phyloP scores from a whole-genome alignment of 768 basidiomycete species.

The Tulasnella sp. region DNA sequence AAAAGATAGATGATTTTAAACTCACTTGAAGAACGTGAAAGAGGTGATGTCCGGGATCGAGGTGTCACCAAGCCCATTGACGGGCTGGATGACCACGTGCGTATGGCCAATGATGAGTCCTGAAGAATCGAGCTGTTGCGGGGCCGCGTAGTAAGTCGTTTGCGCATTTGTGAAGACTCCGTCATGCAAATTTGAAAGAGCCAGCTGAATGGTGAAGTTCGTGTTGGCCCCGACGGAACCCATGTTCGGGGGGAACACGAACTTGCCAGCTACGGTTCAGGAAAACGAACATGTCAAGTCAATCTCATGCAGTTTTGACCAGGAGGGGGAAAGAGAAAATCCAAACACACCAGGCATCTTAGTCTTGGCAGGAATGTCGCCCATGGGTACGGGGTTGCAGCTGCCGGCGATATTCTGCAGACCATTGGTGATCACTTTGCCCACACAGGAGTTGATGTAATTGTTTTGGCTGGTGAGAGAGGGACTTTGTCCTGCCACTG shows the following conservation, averaged over 20 bases:
- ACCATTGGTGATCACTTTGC: constrained; percentile 45
- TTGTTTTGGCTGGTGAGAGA: constrained; percentile 48
- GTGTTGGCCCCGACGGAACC: constrained; percentile 35
- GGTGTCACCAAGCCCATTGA: constrained; percentile 36
- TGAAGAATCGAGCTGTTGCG: constrained; percentile 39
- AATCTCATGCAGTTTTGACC: background rate
- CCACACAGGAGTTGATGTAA: constrained; percentile 47
- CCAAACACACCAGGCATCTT: constrained; percentile 32
- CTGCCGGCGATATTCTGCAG: constrained; percentile 41
- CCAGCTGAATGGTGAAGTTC: constrained; percentile 42
- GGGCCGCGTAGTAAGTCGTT: constrained; percentile 44
- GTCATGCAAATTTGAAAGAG: constrained; percentile 32
- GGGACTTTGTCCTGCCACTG: constrained; percentile 37
- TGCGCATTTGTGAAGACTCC: constrained; percentile 49
- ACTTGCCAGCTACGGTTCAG: background rate
- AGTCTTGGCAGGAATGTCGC: constrained; percentile 37
- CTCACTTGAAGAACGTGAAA: constrained; percentile 46
- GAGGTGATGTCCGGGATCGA: constrained; percentile 37
- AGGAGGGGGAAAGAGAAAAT: background rate
- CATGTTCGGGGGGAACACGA: constrained; percentile 26
- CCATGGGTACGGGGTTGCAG: constrained; percentile 50
- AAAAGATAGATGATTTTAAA: constrained; percentile 14
- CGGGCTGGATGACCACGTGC: constrained; percentile 45
- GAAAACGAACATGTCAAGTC: background rate
- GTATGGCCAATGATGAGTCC: constrained; percentile 48